A percentile compares a stretch with the other conserved stretches of the same genome.
These are phyloP conservation scores for Trichosporon sp. DNA, from an alignment of 1,284 basidiomycete species.

Conservation along the genomic window DNA sequence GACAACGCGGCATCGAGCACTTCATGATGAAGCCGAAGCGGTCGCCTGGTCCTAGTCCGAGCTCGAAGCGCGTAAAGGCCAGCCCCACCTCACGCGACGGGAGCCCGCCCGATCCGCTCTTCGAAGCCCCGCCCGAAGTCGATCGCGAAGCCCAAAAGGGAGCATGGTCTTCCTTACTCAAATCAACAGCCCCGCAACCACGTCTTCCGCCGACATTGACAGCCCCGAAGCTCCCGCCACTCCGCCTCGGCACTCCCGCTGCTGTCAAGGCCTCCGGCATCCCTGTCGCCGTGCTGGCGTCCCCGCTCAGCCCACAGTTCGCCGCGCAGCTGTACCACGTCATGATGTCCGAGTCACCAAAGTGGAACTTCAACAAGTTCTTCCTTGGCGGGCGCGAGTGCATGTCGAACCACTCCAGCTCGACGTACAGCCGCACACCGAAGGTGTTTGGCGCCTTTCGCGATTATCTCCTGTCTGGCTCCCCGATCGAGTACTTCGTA, in stretches of 20 bases:
- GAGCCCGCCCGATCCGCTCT: background rate
- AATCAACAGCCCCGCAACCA: background rate
- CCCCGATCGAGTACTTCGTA: slow-evolving; percentile 30
- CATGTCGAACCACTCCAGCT: slow-evolving; percentile 66
- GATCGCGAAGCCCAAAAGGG: background rate
- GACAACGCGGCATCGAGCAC: background rate
- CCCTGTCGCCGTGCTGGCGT: slow-evolving; percentile 54
- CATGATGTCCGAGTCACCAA: slow-evolving; percentile 44
- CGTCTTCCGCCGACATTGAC: background rate
- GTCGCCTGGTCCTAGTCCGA: background rate
- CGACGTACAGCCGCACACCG: slow-evolving; percentile 56
- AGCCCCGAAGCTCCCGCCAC: background rate
- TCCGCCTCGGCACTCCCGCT: slow-evolving; percentile 45
- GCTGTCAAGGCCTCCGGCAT: slow-evolving; percentile 55
- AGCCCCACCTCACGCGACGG: background rate
- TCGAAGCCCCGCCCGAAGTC: background rate
- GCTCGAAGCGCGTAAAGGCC: background rate
- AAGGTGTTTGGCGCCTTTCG: background rate
- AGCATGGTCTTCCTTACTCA: background rate
- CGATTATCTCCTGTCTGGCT: slow-evolving; percentile 1
- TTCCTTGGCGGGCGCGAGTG: slow-evolving; percentile 44
- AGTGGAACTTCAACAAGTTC: slow-evolving; percentile 40
- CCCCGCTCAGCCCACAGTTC: slow-evolving; percentile 56
- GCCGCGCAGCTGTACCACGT: slow-evolving; percentile 60
- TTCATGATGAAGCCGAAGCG: background rate